Conservation (phyloP, 257 asterid species). For the Solanum sejunctum region DNA sequence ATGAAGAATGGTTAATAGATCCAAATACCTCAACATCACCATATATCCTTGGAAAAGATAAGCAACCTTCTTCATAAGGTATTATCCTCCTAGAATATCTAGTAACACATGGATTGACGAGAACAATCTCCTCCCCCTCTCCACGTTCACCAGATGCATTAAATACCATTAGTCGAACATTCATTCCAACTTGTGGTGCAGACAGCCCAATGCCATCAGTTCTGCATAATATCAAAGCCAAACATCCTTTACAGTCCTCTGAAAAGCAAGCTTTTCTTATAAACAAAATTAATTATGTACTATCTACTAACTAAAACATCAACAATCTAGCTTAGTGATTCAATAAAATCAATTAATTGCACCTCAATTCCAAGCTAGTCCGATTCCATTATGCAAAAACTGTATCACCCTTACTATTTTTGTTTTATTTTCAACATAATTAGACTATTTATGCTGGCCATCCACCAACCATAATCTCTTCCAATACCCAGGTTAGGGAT, state of each 20-base stretch:
- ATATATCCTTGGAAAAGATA: constrained; percentile 76
- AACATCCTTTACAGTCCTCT: constrained; percentile 26
- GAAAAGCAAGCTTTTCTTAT: constrained; percentile 13
- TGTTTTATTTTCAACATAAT: not conserved
- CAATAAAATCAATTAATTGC: not conserved
- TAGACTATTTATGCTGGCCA: not conserved
- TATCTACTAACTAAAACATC: not conserved
- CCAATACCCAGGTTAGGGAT: not conserved
- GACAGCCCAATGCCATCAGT: constrained; percentile 96
- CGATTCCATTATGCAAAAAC: not conserved
- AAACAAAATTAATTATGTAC: not conserved
- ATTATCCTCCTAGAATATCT: constrained; percentile 57
- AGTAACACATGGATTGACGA: constrained; percentile 63
- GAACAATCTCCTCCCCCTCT: constrained; percentile 85
- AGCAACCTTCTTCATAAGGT: constrained; percentile 78
- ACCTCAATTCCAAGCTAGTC: not conserved
- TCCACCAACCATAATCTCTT: not conserved
- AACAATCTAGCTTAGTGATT: not conserved
- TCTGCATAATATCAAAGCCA: constrained; percentile 42
- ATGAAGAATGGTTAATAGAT: not conserved
- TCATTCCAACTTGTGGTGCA: constrained; percentile 93
- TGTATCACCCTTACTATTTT: not conserved
- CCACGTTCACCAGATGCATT: constrained; percentile 77
- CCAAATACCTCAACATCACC: constrained; percentile 61
- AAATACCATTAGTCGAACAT: constrained; percentile 87